These are phyloP conservation scores for Leccinum pellstonianum DNA, from an alignment of 768 basidiomycete genomes.

Conservation along the genomic window DNA sequence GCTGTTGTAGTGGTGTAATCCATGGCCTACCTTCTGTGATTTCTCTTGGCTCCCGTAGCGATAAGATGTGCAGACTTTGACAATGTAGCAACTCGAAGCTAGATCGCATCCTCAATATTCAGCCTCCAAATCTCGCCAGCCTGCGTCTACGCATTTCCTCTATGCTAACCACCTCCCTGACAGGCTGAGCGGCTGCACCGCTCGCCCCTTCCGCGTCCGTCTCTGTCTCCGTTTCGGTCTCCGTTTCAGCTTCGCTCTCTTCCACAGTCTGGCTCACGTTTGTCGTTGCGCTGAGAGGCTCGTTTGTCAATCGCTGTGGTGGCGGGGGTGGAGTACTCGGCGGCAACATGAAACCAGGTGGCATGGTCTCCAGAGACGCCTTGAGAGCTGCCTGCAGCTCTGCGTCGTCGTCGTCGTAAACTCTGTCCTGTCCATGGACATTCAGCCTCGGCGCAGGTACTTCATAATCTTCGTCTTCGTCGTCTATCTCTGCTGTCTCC, in stretches of 20 bases:
- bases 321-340: slow-evolving; percentile 9
- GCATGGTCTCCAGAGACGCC: slow-evolving; percentile 72
- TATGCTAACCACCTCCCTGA: slow-evolving; percentile 43
- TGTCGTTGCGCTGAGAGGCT: slow-evolving; percentile 1
- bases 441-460: slow-evolving; percentile 1
- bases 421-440: slow-evolving; percentile 34
- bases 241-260: slow-evolving; percentile 33
- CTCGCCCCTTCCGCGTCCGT: slow-evolving; percentile 25
- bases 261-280: slow-evolving; percentile 12
- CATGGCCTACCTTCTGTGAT: no score
- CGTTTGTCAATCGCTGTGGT: slow-evolving; percentile 18
- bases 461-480: slow-evolving; percentile 24
- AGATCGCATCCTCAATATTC: slow-evolving; percentile 6
- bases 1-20: not conserved
- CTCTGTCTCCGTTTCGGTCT: slow-evolving; percentile 37
- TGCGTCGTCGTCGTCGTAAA: slow-evolving; percentile 85
- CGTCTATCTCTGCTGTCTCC: slow-evolving; percentile 16
- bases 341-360: slow-evolving; percentile 48
- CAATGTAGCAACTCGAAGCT: not conserved
- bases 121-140: slow-evolving; percentile 62
- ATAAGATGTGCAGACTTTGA: not conserved
- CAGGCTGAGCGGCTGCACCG: slow-evolving; percentile 5
- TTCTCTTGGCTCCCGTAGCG: not conserved
- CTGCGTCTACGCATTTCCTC: slow-evolving; percentile 69
- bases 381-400: slow-evolving; percentile 85